Conservation (phyloP, 306 rosid genomes). For the Castanea sativa region DNA sequence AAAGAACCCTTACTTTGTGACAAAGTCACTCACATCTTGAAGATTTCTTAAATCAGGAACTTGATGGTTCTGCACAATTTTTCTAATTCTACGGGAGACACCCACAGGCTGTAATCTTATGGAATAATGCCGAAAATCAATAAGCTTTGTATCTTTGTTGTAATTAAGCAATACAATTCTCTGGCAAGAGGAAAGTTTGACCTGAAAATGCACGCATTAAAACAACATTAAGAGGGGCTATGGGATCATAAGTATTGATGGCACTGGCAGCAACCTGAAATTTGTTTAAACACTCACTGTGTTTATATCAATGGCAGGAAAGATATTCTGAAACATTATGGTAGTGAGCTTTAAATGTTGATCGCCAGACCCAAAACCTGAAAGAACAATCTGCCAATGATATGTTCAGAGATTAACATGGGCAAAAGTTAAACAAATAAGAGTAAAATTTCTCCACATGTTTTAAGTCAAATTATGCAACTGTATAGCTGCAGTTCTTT, state of each 20-base stretch:
- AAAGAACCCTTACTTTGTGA: slow-evolving; percentile 75
- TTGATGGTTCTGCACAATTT: slow-evolving; percentile 87
- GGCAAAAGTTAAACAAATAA: neutral
- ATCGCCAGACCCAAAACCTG: slow-evolving; percentile 83
- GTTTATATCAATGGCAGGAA: slow-evolving; percentile 90
- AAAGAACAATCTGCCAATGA: slow-evolving; percentile 78
- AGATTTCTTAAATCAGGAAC: slow-evolving; percentile 91
- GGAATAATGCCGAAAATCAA: slow-evolving; percentile 95
- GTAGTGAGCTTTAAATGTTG: slow-evolving; percentile 73
- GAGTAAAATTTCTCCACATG: neutral
- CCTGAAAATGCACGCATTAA: slow-evolving; percentile 47
- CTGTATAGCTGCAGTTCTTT: neutral
- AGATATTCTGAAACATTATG: slow-evolving; percentile 84
- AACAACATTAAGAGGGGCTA: slow-evolving; percentile 12
- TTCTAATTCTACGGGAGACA: slow-evolving; percentile 83
- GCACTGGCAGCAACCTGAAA: neutral
- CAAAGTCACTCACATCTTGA: slow-evolving; percentile 92
- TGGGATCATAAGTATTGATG: neutral
- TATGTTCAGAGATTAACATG: neutral
- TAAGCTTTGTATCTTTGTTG: slow-evolving; percentile 81
- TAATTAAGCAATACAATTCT: slow-evolving; percentile 90
- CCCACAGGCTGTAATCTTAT: slow-evolving; percentile 92
- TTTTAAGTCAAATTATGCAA: neutral
- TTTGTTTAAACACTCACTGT: slow-evolving; percentile 60
- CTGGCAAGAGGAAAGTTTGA: slow-evolving; percentile 90